These are phyloP conservation scores for Citrus maxima DNA, from an alignment of 345 rosid genomes.

Conservation along the genomic window DNA sequence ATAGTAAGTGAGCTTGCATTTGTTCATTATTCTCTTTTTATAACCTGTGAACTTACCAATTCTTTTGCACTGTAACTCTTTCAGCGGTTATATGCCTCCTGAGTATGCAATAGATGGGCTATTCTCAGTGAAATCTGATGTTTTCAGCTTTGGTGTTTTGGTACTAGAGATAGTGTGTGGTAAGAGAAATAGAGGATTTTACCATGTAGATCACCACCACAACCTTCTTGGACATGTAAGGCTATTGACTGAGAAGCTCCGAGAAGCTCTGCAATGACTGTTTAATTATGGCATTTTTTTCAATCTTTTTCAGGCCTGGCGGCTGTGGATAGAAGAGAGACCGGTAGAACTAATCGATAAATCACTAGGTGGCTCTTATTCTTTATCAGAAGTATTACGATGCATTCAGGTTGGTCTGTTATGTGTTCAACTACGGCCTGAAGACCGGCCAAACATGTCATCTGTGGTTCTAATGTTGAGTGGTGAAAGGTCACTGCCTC, in stretches of 20 bases:
- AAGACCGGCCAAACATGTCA: too few species aligned
- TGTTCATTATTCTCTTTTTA: neutral
- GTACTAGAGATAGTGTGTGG: slow-evolving; percentile 41
- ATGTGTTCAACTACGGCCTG: too few species aligned
- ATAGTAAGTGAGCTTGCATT: slow-evolving; percentile 29
- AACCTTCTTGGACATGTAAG: slow-evolving; percentile 30
- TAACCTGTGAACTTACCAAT: neutral
- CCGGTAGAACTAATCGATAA: neutral
- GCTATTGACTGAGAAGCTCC: neutral
- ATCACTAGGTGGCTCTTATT: neutral
- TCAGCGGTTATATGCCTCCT: too few species aligned
- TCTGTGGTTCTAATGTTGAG: too few species aligned
- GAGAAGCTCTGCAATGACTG: neutral
- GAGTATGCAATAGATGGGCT: too few species aligned
- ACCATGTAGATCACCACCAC: slow-evolving; percentile 23
- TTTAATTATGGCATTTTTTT: neutral
- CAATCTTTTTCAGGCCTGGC: slow-evolving; percentile 27
- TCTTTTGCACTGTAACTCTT: neutral
- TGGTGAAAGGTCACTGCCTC: slow-evolving; percentile 11
- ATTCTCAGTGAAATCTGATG: slow-evolving; percentile 29
- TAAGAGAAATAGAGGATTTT: slow-evolving; percentile 39
- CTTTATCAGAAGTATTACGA: neutral
- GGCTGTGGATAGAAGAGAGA: slow-evolving; percentile 30
- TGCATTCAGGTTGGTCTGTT: too few species aligned
- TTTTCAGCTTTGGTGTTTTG: slow-evolving; percentile 47